phyloP scores from a whole-genome alignment of 2,329 filamentous ascomycete species.

The Pseudogymnoascus sp. region DNA sequence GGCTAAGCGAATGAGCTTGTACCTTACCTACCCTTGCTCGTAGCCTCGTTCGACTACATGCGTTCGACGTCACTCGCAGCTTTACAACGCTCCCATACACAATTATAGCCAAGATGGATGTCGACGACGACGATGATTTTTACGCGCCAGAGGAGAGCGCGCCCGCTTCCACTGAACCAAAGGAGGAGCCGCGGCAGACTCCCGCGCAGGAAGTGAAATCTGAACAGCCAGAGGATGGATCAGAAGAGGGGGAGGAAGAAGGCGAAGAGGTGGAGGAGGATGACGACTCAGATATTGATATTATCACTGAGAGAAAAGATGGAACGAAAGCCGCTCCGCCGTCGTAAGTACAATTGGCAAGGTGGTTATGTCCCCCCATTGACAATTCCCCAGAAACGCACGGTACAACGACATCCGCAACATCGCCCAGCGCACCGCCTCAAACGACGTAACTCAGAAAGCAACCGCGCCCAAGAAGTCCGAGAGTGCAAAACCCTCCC shows the following conservation, averaged over 20 bases:
- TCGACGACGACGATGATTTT: conserved; percentile 61
- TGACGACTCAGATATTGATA: conserved; percentile 59
- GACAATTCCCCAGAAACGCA: conserved; percentile 40
- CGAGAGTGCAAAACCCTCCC: conserved; percentile 25
- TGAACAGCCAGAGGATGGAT: conserved; percentile 27
- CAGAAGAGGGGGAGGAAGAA: conserved; percentile 25
- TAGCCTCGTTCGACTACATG: conserved; percentile 1
- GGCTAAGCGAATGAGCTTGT: conserved; percentile 11
- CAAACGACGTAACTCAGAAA: conserved; percentile 43
- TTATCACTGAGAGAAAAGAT: conserved; percentile 60
- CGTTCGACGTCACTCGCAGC: conserved; percentile 8
- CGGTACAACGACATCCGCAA: conserved; percentile 59
- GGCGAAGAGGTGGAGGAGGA: conserved; percentile 54
- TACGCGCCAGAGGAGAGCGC: conserved; percentile 53
- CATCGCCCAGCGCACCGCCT: conserved; percentile 51
- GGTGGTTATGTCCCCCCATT: conserved; percentile 14
- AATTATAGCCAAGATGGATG: conserved; percentile 43
- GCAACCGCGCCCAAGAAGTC: conserved; percentile 39
- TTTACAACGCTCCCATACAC: conserved; percentile 12
- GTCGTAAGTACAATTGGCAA: conserved; percentile 36
- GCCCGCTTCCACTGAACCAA: conserved; percentile 14
- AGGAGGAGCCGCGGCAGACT: conserved; percentile 19
- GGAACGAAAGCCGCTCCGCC: conserved; percentile 51
- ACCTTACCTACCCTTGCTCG: conserved; percentile 9
- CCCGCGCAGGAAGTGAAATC: conserved; percentile 22